Base-by-base conservation (phyloP, 805 yeast species). In the Pichia paraexigua region DNA sequence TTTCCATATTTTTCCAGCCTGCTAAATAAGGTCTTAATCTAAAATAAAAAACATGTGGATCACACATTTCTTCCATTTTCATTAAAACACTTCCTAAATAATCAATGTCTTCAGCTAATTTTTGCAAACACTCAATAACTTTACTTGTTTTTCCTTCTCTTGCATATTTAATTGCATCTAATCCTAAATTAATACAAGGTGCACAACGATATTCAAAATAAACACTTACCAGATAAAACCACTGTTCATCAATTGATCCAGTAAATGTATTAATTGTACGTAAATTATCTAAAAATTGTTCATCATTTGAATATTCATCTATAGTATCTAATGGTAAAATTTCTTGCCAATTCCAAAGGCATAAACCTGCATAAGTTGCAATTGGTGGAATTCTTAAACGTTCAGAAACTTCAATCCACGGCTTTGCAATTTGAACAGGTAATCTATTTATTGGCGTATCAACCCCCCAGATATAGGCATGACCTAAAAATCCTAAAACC, bases 1-100 rank as follows among this genome's bases (percentile, higher is more conserved):
- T 88, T 25, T 78, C 80, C 97, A 92, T 91, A 62, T 87, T 87
- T 63, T 82, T 83, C 95, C 97, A 92, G 2, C 97, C 98, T 0
- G 97, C 96, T 56, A 92, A 71, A 60, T 78, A 91, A 0, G 97
- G 97, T 62, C 98, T 76, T 45, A 91, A 77, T 54, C 92, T 78
- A 71, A 78, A 87, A 67, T 87, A 91, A 65, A 92, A 91, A 5
- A 86, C 83, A 63, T 89, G 95, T 3, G 98, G 97, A 63, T 90
- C 96, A 67, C 97, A 88, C 85, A 85, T 85, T 58, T 91, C 96
- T 62, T 87, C 90, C 94, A 91, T 86, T 59, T 78, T 76, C 79
- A 83, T 79, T 58, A 92, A 69, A 1, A 87, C 76, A 3, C 84
- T 73, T 15, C 90, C 94, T 57, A 92, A 71, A 53, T 73, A 71